Evolutionary conservation across 345 rosid species (phyloP), one percentile per base, ranked within the genome.

Genomic region (Eucalyptus erythrocorys): DNA sequence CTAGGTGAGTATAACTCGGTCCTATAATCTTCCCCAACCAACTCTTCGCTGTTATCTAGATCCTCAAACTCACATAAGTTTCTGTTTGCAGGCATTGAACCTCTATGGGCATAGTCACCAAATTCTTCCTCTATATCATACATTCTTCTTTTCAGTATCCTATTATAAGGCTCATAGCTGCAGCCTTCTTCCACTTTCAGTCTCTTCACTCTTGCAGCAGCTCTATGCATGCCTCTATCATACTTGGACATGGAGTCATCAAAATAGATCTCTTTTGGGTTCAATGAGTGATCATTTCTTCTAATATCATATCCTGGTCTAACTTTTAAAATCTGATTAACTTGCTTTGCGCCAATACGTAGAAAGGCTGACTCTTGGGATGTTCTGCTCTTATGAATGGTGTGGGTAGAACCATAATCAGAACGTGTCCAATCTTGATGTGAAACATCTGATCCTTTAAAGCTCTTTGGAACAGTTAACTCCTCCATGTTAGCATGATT

Each of bases 301-400:
- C 91, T 93, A 89, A 90, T 92, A 90, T 89, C 92, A 89, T 90
- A 87, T 91, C 91, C 90, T 59, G 92, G 86, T 88, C 93, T 92
- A 66, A 89, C 80, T 91, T 92, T 88, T 87, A 93, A 91, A 80
- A 81, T 59, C 85, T 87, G 47, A 85, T 66, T 79, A 86, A 4
- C 43, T 86, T 84, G 82, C 30, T 76, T 76, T 76, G 42, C 47
- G 5, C 82, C 82, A 76, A 76, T 76, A 22, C 82, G 82, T 76
- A 76, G 26, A 40, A 76, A 40, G 47, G 82, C 82, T 37, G 82
- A 76, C 47, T 88, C 85, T 53, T 88, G 90, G 8, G 66, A 55
- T 5, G 57, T 53, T 66, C 85, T 85, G 14, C 61, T 34, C 85
- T 51, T 81, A 85, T 48, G 32, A 81, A 59, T 50, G 57, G 84